A percentile compares a stretch with the other conserved stretches of the same genome.
Evolutionary conservation across 768 basidiomycete species (phyloP).

Genomic region (Tylopilus vinaceipallidus): DNA sequence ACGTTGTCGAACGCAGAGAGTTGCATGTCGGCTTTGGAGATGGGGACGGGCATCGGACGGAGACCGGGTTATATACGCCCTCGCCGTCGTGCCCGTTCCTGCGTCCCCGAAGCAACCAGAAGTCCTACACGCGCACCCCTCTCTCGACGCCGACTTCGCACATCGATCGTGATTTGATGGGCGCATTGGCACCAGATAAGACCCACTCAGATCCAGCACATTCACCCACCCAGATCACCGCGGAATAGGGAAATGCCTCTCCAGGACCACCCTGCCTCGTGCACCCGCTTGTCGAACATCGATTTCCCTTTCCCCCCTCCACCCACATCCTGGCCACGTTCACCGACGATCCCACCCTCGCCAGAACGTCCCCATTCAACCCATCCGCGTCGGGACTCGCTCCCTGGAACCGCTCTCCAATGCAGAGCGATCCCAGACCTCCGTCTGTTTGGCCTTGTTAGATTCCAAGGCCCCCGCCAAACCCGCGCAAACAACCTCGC

Average conservation of each 20-base stretch:
- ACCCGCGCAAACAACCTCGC: conserved; percentile 23
- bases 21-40: background rate
- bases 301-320: conserved; percentile 24
- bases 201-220: conserved; percentile 1
- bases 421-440: conserved; percentile 1
- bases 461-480: conserved; percentile 24
- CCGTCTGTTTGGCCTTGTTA: conserved; percentile 28
- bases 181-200: conserved; percentile 1
- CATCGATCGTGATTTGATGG: conserved; percentile 29
- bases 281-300: conserved; percentile 7
- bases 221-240: conserved; percentile 16
- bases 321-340: conserved; percentile 14
- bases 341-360: conserved; percentile 19
- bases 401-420: too few species aligned
- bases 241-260: conserved; percentile 27
- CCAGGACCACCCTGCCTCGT: conserved; percentile 21
- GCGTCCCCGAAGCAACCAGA: conserved; percentile 15
- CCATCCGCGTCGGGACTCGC: too few species aligned
- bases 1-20: background rate
- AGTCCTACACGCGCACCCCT: conserved; percentile 13
- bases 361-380: too few species aligned
- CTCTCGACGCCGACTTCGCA: conserved; percentile 1
- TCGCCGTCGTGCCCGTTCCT: conserved; percentile 13
- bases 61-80: background rate
- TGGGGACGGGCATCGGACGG: background rate